Evolutionary conservation across 768 basidiomycete species (phyloP).

Genomic region (Pleurotus tuber-regium): DNA sequence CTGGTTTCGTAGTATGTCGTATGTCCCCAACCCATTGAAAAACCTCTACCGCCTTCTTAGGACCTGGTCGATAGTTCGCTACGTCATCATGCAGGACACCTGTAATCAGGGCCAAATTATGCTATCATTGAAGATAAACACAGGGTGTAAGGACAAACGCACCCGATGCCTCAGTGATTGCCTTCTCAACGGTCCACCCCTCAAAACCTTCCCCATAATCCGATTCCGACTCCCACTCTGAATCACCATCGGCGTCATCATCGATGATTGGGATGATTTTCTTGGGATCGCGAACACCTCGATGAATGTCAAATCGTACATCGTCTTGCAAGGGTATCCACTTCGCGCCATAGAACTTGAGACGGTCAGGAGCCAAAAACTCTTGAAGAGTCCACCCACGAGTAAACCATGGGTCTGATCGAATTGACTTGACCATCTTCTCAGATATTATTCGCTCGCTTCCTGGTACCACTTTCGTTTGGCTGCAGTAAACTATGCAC

Average conservation of each 20-base stretch:
- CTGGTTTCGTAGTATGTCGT: neutral
- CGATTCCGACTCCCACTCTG: too few species aligned
- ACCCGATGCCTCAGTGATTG: too few species aligned
- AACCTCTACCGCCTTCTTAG: neutral
- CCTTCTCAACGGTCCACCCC: too few species aligned
- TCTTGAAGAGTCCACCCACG: slow-evolving; percentile 2
- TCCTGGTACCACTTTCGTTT: neutral
- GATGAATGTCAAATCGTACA: neutral
- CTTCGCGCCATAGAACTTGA: neutral
- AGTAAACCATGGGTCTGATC: neutral
- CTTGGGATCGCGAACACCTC: neutral
- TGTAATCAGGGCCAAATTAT: too few species aligned
- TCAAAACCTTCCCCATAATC: too few species aligned
- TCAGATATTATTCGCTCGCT: too few species aligned
- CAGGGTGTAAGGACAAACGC: too few species aligned
- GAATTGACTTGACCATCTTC: too few species aligned
- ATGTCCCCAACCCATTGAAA: neutral
- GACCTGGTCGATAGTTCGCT: neutral
- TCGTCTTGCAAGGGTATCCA: neutral
- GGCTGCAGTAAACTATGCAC: neutral
- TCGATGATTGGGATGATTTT: neutral
- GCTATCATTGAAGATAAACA: too few species aligned
- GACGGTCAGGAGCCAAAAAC: neutral
- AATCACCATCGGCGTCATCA: neutral
- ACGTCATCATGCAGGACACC: too few species aligned